A percentile compares a stretch with the other conserved stretches of the same genome.
Conservation (phyloP, 1,284 basidiomycete genomes). For the Trametes polyzona region DNA sequence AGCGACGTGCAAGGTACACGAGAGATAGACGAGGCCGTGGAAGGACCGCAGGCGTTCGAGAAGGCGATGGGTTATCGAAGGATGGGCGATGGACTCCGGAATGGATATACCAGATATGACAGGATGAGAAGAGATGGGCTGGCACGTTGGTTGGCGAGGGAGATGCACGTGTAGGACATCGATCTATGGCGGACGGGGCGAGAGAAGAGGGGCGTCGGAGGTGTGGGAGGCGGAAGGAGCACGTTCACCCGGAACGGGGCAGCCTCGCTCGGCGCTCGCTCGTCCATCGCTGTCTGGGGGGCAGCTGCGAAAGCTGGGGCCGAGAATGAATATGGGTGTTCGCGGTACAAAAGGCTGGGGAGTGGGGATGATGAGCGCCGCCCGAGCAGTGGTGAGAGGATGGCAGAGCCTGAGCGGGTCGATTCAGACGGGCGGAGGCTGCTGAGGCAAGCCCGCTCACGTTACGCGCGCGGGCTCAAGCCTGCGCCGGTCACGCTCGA, state of each 20-base stretch:
- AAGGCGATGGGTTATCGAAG: slow-evolving; percentile 13
- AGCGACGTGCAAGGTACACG: slow-evolving; percentile 4
- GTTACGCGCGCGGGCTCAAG: slow-evolving; percentile 12
- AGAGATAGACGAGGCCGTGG: slow-evolving; percentile 6
- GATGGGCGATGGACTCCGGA: not conserved
- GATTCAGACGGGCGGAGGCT: too few species aligned
- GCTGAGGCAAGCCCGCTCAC: slow-evolving; percentile 16
- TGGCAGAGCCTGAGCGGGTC: too few species aligned
- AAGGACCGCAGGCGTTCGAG: slow-evolving; percentile 1
- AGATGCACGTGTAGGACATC: slow-evolving; percentile 22
- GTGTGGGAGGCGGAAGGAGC: not conserved
- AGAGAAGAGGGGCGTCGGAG: not conserved
- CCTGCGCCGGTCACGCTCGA: slow-evolving; percentile 4
- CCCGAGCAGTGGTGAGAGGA: slow-evolving; percentile 6
- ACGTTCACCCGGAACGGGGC: slow-evolving; percentile 1
- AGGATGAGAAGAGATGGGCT: slow-evolving; percentile 5
- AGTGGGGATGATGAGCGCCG: not conserved
- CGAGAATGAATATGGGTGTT: not conserved
- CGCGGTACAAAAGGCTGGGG: slow-evolving; percentile 10
- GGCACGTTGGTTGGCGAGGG: slow-evolving; percentile 23
- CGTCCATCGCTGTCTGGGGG: too few species aligned
- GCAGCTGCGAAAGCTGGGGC: not conserved
- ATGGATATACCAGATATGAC: not conserved
- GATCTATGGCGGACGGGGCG: not conserved
- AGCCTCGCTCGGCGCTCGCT: not conserved